Evolutionary conservation across 352 stramenopile species (phyloP).

Genomic region (Globisporangium spiculum): DNA sequence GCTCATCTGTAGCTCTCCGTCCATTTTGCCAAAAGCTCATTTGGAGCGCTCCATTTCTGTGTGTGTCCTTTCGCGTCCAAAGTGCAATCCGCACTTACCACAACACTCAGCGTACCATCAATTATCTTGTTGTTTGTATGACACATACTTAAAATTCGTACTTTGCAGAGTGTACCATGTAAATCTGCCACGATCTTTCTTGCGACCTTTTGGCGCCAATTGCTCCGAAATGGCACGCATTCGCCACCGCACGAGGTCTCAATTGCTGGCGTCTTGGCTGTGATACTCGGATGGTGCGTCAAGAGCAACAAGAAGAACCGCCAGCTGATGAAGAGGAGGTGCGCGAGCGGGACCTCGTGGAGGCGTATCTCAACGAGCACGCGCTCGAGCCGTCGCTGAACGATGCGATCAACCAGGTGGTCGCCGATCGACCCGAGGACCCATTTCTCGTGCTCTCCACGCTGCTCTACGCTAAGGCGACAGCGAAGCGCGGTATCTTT

Average conservation of each 20-base stretch:
- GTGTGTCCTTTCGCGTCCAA: conserved; percentile 7
- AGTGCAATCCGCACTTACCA: neutral
- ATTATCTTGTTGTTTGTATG: neutral
- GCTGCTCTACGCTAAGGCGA: conserved; percentile 56
- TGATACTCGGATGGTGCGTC: neutral
- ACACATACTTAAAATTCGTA: neutral
- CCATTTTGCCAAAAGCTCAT: neutral
- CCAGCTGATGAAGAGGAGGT: conserved; percentile 27
- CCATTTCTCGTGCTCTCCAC: conserved; percentile 70
- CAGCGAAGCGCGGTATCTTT: conserved; percentile 63
- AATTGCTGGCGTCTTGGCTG: neutral
- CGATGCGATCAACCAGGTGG: conserved; percentile 69
- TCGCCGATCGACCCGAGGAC: conserved; percentile 58
- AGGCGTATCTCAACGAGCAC: conserved; percentile 72
- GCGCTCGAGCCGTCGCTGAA: conserved; percentile 65
- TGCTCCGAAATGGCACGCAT: neutral
- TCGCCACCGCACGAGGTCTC: neutral
- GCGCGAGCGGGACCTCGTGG: conserved; percentile 69
- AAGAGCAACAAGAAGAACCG: conserved; percentile 5
- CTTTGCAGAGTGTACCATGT: neutral
- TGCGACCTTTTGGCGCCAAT: conserved; percentile 1
- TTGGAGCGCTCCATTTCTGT: neutral
- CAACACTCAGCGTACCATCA: neutral
- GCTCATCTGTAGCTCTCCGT: neutral
- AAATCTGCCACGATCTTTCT: neutral